Base-by-base conservation (phyloP, 2,329 filamentous ascomycete species). In the Dothidotthia symphoricarpi region DNA sequence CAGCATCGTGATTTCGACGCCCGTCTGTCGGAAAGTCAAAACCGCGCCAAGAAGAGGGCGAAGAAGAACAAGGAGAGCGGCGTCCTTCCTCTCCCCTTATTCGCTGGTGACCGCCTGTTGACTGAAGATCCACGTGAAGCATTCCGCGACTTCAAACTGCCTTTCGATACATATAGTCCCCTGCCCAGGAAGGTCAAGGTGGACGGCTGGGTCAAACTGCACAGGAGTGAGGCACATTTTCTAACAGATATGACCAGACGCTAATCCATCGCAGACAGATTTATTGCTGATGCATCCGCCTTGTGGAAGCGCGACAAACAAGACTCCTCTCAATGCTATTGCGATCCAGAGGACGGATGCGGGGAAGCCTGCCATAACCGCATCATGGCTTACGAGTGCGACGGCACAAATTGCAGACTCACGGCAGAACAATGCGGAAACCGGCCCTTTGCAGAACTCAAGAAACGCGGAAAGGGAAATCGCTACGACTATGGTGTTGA, bases 301-400 rank as follows among this genome's bases (percentile, higher is more conserved):
- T 77, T 85, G 55, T 95, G 89, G 88, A 86, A 86, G 64, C 88
- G 88, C 58, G 85, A 85, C 25, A 80, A 84, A 43, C 79, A 84
- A 53, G 82, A 88, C 54, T 79, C 87, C 45, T 88, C 85, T 42
- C 80, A 81, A 40, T 86, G 83, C 43, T 61, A 59, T 36, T 68
- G 66, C 31, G 49, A 51, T 16, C 50, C 57, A 6, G 86, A 90
- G 36, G 81, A 84, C 36, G 89, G 88, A 24, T 97, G 93, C 58
- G 86, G 82, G 47, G 88, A 96, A 47, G 78, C 86, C 55, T 98
- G 93, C 68, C 86, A 95, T 61, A 98, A 98, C 66, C 78, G 89
- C 46, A 89, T 89, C 66, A 97, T 97, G 89, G 82, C 95, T 39
- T 97, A 96, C 66, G 93, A 98, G 70, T 98, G 93, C 64, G 88